A percentile compares a stretch with the other conserved stretches of the same genome.
These are phyloP conservation scores for Jatropha curcas DNA, from an alignment of 345 rosid genomes.

Conservation along the genomic window DNA sequence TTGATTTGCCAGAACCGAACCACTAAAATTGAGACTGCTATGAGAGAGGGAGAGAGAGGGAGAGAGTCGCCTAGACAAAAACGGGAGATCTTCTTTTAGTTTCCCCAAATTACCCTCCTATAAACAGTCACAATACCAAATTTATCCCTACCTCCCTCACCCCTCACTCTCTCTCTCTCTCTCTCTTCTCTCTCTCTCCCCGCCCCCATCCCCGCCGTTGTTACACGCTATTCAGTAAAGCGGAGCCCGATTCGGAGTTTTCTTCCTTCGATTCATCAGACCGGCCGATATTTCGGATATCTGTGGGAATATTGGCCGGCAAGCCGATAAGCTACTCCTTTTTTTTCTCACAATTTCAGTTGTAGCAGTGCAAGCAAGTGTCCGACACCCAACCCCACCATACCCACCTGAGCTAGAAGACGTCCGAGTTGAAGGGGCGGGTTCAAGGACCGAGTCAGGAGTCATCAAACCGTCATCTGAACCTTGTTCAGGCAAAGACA, in stretches of 20 bases:
- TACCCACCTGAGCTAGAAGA: conserved; percentile 57
- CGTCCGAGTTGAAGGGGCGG: conserved; percentile 50
- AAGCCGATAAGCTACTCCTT: conserved; percentile 64
- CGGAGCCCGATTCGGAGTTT: conserved; percentile 81
- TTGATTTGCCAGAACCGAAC: conserved; percentile 13
- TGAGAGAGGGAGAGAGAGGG: not conserved
- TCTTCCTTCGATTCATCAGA: conserved; percentile 70
- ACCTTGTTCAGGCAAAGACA: conserved; percentile 58
- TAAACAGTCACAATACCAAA: not conserved
- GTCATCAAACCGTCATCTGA: conserved; percentile 52
- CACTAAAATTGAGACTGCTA: not conserved
- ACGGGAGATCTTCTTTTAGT: conserved; percentile 17
- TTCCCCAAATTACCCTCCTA: conserved; percentile 26
- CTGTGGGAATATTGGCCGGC: conserved; percentile 47
- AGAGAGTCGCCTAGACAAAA: conserved; percentile 37
- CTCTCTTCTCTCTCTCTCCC: not conserved
- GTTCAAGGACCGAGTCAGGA: conserved; percentile 66
- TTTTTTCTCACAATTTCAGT: conserved; percentile 75
- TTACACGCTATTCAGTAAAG: conserved; percentile 47
- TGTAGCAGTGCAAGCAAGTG: conserved; percentile 62
- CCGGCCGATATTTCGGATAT: conserved; percentile 44
- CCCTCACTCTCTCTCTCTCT: not conserved
- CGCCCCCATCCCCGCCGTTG: not conserved
- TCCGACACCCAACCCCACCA: conserved; percentile 53
- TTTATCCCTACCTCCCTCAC: conserved; percentile 1